Evolutionary conservation across 441 rosid genomes (phyloP).

Genomic region (Euphorbia schlechtendalii): DNA sequence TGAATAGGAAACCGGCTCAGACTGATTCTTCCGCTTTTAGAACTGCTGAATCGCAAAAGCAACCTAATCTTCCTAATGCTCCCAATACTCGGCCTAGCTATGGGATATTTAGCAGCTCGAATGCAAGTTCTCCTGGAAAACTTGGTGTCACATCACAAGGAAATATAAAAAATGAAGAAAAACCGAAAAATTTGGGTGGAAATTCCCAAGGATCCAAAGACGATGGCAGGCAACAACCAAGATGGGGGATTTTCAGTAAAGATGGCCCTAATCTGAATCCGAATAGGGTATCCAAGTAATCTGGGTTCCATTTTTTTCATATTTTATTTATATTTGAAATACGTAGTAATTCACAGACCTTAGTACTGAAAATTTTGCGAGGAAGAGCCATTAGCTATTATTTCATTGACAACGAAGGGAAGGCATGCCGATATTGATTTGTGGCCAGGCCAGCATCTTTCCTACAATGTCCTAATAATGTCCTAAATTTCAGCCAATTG

Average conservation of each 20-base stretch:
- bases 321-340: not conserved
- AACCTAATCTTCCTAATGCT: constrained; percentile 16
- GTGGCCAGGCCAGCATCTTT: not conserved
- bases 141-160: constrained; percentile 17
- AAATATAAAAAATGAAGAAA: constrained; percentile 7
- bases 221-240: constrained; percentile 14
- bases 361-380: not conserved
- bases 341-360: not conserved
- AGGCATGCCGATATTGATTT: not conserved
- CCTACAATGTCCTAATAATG: not conserved
- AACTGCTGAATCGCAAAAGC: constrained; percentile 28
- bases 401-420: too few relatives aligned
- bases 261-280: constrained; percentile 14
- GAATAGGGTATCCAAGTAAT: constrained; percentile 10
- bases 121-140: constrained; percentile 21
- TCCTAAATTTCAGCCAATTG: not conserved
- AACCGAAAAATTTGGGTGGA: constrained; percentile 1
- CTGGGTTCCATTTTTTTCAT: too few relatives aligned
- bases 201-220: constrained; percentile 12
- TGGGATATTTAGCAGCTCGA: constrained; percentile 38
- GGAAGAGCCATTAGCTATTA: too few relatives aligned
- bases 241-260: constrained; percentile 30
- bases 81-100: constrained; percentile 30
- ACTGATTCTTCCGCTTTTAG: constrained; percentile 18
- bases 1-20: constrained; percentile 19